Base-by-base conservation (phyloP, 345 rosid genomes). In the Hypericum perforatum region DNA sequence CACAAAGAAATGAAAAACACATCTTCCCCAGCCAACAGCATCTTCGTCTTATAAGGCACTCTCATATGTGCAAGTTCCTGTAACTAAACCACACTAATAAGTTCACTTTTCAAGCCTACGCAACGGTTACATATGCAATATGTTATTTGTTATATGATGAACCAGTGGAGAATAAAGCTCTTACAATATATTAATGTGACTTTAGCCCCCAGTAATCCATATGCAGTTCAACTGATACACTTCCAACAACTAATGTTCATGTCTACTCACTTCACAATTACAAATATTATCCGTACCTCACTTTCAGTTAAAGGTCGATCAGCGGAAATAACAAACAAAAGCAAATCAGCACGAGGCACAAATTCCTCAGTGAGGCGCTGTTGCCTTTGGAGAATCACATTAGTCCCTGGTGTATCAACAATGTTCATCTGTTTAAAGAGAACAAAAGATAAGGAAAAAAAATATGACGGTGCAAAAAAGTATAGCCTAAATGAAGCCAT, bases 221-320 rank as follows among this genome's bases (percentile, higher is more conserved):
- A 16, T 49, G 38, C 39, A 39, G 45, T n/a, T 11, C 42, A 53
- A 11, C 9, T 50, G 2, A 6, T 57, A 44, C 11, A 55, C 38
- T 6, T 37, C 8, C 48, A 16, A 39, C 12, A 41, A 36, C 13
- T 22, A 22, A 22, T 22, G 64, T 44, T 45, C 5, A 58, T 43
- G 53, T 37, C 53, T 22, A 22, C 32, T 52, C 41, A 59, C 52
- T 53, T 41, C 48, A 52, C 43, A 43, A 32, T 38, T 16, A 14
- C 43, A 56, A 56, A 56, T 57, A 32, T 11, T 76, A 37, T 58
- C 6, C 44, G 48, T 77, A 92, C 98, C 91, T 88, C 98, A 70
- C 95, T 92, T 75, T 88, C 98, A 32, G 96, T 85, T 64, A 92
- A 75, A 41, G 95, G 96, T 7, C 94, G 94, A 64, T 92, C 98